Evolutionary conservation across 1,284 basidiomycete species (phyloP).

Genomic region (Marasmius oreades): DNA sequence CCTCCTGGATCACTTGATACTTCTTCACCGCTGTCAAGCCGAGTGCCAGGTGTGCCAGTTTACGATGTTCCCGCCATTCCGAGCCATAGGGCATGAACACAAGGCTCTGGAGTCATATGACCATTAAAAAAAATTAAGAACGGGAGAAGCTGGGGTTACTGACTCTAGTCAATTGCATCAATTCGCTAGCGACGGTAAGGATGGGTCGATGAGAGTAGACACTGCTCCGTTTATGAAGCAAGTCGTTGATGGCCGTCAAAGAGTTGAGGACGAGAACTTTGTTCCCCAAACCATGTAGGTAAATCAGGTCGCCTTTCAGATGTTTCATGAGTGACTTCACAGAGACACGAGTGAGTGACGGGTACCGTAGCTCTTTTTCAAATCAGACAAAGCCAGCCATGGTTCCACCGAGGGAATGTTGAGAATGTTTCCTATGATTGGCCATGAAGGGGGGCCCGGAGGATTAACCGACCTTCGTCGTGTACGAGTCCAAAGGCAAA

Average conservation of each 20-base stretch:
- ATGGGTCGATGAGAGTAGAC: conserved; percentile 33
- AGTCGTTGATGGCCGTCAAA: conserved; percentile 25
- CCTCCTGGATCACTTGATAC: conserved; percentile 22
- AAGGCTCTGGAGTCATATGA: conserved; percentile 17
- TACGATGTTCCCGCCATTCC: conserved; percentile 24
- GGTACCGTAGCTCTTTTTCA: conserved; percentile 1
- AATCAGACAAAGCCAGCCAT: conserved; percentile 2
- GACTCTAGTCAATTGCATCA: conserved; percentile 31
- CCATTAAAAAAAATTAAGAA: background rate
- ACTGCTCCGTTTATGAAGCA: conserved; percentile 28
- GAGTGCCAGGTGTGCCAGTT: conserved; percentile 22
- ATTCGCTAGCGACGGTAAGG: conserved; percentile 31
- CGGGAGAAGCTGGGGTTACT: background rate
- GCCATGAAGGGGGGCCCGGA: conserved; percentile 3
- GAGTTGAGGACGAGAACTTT: conserved; percentile 30
- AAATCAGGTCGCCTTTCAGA: conserved; percentile 24
- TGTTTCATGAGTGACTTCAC: background rate
- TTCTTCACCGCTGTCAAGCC: conserved; percentile 20
- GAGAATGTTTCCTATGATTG: conserved; percentile 8
- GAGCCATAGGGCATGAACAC: conserved; percentile 20
- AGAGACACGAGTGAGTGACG: background rate
- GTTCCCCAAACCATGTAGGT: conserved; percentile 25
- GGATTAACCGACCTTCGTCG: background rate
- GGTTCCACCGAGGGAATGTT: background rate
- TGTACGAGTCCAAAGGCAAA: background rate